phyloP scores from a whole-genome alignment of 1,139 yeast species.

The Zygosaccharomyces sapae region DNA sequence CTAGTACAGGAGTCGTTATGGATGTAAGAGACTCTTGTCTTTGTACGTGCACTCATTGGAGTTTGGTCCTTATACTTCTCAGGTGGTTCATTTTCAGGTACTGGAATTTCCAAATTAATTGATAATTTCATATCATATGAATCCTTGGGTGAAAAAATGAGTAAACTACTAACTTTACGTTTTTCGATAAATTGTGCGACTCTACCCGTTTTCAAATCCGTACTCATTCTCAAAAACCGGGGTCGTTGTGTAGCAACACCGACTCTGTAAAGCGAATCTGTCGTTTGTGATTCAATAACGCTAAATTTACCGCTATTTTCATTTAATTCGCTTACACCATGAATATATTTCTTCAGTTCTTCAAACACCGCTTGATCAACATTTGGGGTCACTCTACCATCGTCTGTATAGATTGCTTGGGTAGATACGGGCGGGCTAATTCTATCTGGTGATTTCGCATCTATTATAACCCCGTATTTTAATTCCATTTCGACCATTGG shows the following conservation, averaged over 20 bases:
- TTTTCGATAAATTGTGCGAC: conserved; percentile 67
- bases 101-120: conserved; percentile 70
- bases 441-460: conserved; percentile 52
- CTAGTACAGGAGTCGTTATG: conserved; percentile 65
- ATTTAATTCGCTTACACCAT: conserved; percentile 47
- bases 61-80: conserved; percentile 47
- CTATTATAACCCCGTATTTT: conserved; percentile 74
- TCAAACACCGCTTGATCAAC: conserved; percentile 65
- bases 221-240: conserved; percentile 57
- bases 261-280: conserved; percentile 41
- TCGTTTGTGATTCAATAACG: conserved; percentile 39
- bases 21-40: conserved; percentile 59
- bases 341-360: conserved; percentile 54
- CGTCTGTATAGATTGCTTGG: conserved; percentile 60
- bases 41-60: conserved; percentile 54
- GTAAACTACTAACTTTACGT: conserved; percentile 64
- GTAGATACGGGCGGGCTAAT: conserved; percentile 69
- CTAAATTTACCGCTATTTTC: conserved; percentile 44
- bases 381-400: conserved; percentile 64
- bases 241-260: conserved; percentile 46
- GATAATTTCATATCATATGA: conserved; percentile 74
- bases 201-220: conserved; percentile 64
- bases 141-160: conserved; percentile 71
- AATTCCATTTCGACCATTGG: conserved; percentile 72
- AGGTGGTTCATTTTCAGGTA: conserved; percentile 49